Evolutionary conservation across 306 rosid genomes (phyloP).

Genomic region (Vigna unguiculata): DNA sequence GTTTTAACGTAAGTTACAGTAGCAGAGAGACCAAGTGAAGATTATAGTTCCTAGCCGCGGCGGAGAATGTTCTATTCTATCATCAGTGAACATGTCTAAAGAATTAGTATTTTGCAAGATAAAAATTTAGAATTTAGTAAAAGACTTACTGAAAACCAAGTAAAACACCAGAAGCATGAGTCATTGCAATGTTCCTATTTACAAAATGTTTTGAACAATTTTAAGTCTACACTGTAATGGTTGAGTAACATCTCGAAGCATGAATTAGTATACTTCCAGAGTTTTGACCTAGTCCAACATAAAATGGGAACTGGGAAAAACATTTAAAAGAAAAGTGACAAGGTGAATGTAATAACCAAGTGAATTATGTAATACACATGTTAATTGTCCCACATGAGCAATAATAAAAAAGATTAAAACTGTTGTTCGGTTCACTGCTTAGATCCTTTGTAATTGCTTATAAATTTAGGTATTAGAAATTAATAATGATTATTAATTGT

Average conservation of each 20-base stretch:
- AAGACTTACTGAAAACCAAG: too few relatives aligned
- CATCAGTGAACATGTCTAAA: constrained; percentile 7
- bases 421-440: too few relatives aligned
- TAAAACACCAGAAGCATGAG: too few relatives aligned
- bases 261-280: neutral
- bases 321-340: neutral
- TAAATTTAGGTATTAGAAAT: too few relatives aligned
- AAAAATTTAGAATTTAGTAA: too few relatives aligned
- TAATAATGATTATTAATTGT: too few relatives aligned
- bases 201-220: too few relatives aligned
- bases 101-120: neutral
- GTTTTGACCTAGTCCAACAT: neutral
- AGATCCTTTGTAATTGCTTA: too few relatives aligned
- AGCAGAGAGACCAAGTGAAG: constrained; percentile 20
- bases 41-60: neutral
- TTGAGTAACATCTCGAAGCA: too few relatives aligned
- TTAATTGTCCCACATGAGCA: neutral
- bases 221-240: too few relatives aligned
- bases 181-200: too few relatives aligned
- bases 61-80: constrained; percentile 19
- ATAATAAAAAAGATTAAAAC: neutral
- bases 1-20: constrained; percentile 19
- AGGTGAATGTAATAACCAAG: neutral
- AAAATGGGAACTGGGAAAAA: neutral
- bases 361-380: neutral